phyloP scores from a whole-genome alignment of 805 yeast genomes.

The Saturnispora galanensis region DNA sequence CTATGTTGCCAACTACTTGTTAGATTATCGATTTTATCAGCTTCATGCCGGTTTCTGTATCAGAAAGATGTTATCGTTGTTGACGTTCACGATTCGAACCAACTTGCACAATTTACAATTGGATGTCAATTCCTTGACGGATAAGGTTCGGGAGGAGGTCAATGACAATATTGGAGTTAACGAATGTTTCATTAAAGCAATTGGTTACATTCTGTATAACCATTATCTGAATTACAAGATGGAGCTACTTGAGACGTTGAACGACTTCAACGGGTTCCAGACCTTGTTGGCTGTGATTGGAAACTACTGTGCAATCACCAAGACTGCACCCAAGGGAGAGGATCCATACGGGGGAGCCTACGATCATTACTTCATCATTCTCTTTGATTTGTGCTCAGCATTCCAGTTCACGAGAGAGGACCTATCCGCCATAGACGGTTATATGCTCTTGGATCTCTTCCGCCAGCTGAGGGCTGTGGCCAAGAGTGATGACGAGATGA shows the following conservation, averaged over 20 bases:
- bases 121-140: slow-evolving; percentile 13
- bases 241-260: slow-evolving; percentile 34
- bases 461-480: slow-evolving; percentile 32
- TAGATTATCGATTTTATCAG: slow-evolving; percentile 25
- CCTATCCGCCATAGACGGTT: slow-evolving; percentile 31
- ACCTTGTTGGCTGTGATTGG: slow-evolving; percentile 27
- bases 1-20: slow-evolving; percentile 20
- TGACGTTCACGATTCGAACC: slow-evolving; percentile 25
- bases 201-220: slow-evolving; percentile 26
- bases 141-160: slow-evolving; percentile 15
- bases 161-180: slow-evolving; percentile 18
- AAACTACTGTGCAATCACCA: slow-evolving; percentile 26
- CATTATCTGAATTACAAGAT: slow-evolving; percentile 16
- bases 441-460: slow-evolving; percentile 40
- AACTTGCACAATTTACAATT: slow-evolving; percentile 18
- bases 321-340: slow-evolving; percentile 26
- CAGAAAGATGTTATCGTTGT: slow-evolving; percentile 38
- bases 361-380: slow-evolving; percentile 34
- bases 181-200: slow-evolving; percentile 23
- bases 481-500: slow-evolving; percentile 44
- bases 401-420: slow-evolving; percentile 35
- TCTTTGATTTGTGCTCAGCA: slow-evolving; percentile 46
- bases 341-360: slow-evolving; percentile 21
- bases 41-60: slow-evolving; percentile 35
- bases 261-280: slow-evolving; percentile 44